Evolutionary conservation across 495 filamentous ascomycete genomes (phyloP).

Genomic region (Podospora anserina): DNA sequence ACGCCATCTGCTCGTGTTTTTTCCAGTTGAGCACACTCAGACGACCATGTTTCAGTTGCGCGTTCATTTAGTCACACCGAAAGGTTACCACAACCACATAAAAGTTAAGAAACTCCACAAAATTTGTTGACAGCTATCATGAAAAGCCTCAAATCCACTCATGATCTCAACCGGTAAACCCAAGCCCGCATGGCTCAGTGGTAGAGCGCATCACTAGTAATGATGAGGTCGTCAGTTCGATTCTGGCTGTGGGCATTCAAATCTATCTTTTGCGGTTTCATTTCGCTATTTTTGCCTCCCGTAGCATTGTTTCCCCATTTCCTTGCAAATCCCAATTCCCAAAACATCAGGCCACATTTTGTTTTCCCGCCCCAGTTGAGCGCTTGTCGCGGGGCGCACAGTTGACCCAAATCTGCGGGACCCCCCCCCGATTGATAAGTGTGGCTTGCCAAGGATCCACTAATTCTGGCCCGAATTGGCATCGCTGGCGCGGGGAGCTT

Average conservation of each 20-base stretch:
- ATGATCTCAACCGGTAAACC: background rate
- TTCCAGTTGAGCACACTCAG: no score
- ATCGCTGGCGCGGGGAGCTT: background rate
- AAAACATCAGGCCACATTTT: background rate
- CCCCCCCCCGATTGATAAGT: background rate
- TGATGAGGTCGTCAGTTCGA: conserved; percentile 28
- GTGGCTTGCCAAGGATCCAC: background rate
- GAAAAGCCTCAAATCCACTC: background rate
- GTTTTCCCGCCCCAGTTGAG: background rate
- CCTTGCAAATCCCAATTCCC: background rate
- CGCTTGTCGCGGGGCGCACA: background rate
- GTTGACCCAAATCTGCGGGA: background rate
- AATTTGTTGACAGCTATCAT: background rate
- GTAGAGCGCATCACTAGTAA: conserved; percentile 31
- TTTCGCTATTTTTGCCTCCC: background rate
- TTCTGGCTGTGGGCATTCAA: conserved; percentile 25
- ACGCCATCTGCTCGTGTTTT: no score
- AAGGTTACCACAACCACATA: no score
- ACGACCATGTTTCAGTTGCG: no score
- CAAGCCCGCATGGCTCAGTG: conserved; percentile 28
- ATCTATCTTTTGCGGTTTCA: background rate
- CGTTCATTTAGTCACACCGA: no score
- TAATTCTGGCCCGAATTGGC: background rate
- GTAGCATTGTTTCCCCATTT: background rate
- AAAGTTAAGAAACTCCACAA: background rate